phyloP scores from a whole-genome alignment of 768 basidiomycete genomes.

The Boletus tomentosulus region DNA sequence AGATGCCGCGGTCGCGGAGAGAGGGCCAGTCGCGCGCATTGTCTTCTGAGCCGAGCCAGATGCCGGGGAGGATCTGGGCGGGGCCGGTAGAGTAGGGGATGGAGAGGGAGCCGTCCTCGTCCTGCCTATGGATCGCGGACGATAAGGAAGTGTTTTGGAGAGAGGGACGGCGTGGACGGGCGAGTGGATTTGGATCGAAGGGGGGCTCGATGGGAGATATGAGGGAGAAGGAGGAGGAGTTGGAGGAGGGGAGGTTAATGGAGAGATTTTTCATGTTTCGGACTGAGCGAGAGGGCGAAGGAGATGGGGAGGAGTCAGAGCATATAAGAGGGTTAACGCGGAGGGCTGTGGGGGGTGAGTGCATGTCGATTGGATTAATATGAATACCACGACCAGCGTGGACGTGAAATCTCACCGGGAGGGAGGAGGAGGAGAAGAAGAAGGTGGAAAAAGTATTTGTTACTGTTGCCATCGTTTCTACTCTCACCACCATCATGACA shows the following conservation, averaged over 20 bases:
- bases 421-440: slow-evolving; percentile 4
- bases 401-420: slow-evolving; percentile 15
- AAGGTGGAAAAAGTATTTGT: slow-evolving; percentile 4
- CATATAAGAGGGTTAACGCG: slow-evolving; percentile 49
- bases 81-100: slow-evolving; percentile 80
- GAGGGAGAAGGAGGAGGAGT: slow-evolving; percentile 54
- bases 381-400: slow-evolving; percentile 36
- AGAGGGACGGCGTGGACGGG: slow-evolving; percentile 60
- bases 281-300: slow-evolving; percentile 46
- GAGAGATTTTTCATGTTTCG: slow-evolving; percentile 79
- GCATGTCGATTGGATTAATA: slow-evolving; percentile 33
- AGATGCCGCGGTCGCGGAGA: slow-evolving; percentile 68
- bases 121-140: slow-evolving; percentile 56
- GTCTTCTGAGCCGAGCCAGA: slow-evolving; percentile 91
- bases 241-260: slow-evolving; percentile 58
- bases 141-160: slow-evolving; percentile 44
- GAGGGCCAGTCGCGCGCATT: slow-evolving; percentile 80
- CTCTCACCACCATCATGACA: slow-evolving; percentile 35
- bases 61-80: slow-evolving; percentile 74
- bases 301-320: slow-evolving; percentile 39
- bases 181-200: slow-evolving; percentile 29
- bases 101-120: slow-evolving; percentile 56
- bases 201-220: slow-evolving; percentile 31
- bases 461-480: slow-evolving; percentile 38
- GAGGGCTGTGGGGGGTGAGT: slow-evolving; percentile 51